Conservation (phyloP, 2,329 filamentous ascomycete genomes). For the Alternaria consortialis region DNA sequence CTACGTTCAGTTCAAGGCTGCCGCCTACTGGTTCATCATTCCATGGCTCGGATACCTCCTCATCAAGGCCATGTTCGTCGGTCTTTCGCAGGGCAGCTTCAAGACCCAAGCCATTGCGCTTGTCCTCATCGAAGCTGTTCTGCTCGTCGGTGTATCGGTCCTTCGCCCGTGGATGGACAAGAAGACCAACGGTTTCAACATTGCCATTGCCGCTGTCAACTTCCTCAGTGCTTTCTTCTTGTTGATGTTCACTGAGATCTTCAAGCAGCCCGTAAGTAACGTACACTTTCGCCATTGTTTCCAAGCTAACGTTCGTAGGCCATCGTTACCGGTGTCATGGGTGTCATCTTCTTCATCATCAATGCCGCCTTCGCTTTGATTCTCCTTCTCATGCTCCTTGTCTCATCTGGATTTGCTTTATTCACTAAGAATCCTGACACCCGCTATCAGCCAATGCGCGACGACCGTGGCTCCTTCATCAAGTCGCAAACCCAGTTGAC, state of each 20-base stretch:
- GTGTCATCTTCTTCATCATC: constrained; percentile 86
- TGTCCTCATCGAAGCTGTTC: constrained; percentile 80
- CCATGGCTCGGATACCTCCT: constrained; percentile 80
- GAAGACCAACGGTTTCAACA: constrained; percentile 96
- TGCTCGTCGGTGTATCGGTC: constrained; percentile 79
- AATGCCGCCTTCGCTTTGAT: constrained; percentile 86
- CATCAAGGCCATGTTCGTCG: constrained; percentile 90
- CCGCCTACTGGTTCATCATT: constrained; percentile 93
- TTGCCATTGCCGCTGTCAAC: constrained; percentile 87
- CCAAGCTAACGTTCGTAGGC: constrained; percentile 55
- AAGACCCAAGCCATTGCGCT: constrained; percentile 82
- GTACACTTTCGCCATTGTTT: neutral
- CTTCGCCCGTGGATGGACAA: constrained; percentile 98
- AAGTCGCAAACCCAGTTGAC: constrained; percentile 90
- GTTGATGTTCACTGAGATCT: constrained; percentile 86
- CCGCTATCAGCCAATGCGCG: constrained; percentile 94
- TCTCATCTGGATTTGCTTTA: constrained; percentile 80
- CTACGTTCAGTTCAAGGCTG: constrained; percentile 95
- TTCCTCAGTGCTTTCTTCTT: constrained; percentile 91
- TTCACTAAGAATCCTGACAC: constrained; percentile 94
- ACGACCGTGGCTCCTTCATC: constrained; percentile 96
- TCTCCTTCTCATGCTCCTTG: constrained; percentile 81
- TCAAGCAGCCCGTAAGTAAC: constrained; percentile 75
- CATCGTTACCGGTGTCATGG: constrained; percentile 86
- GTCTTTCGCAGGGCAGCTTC: constrained; percentile 75